Base-by-base conservation (phyloP, 768 basidiomycete genomes). In the Lactarius tabidus region DNA sequence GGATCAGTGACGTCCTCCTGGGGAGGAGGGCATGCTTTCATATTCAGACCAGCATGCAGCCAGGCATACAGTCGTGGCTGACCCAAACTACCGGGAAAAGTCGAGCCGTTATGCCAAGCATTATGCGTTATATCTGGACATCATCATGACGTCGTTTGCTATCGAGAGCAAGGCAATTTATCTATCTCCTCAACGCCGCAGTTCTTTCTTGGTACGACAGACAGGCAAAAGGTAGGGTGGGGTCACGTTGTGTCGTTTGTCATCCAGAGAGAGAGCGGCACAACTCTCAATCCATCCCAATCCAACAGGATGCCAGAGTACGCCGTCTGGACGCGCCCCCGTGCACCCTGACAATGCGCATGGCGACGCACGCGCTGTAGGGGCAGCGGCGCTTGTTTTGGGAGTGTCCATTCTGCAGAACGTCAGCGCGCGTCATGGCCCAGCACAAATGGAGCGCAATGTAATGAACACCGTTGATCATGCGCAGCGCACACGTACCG, bases 51-150 rank as follows among this genome's bases (percentile, higher is more conserved):
- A 39, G 35, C n/a, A 23, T 6, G 35, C 31, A 33, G 7, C 17
- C 33, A 54, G 15, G 20, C 31, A 38, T 9, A 45, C 36, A 7
- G n/a, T 45, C 29, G 12, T 14, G 1, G 18, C 10, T 17, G 5
- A 31, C 20, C 20, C 12, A 20, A 18, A 31, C 29, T 23, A 36
- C 35, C 38, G 36, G 57, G 31, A 39, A 64, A 64, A 59, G 63
- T 64, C 52, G 39, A 43, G 18, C 23, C 63, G 54, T 36, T 36
- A n/a, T n/a, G n/a, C n/a, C n/a, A n/a, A n/a, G n/a, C n/a, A n/a
- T n/a, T n/a, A n/a, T n/a, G 12, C 33, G 8, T 33, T 33, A 12
- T 35, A 59, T 60, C 35, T 28, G 59, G 59, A 54, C 23, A 20
- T 23, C 10, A n/a, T n/a, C 33, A 29, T 43, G 39, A 43, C 48